A percentile compares a stretch with the other conserved stretches of the same genome.
These are phyloP conservation scores for Leccinum uliginosum DNA, from an alignment of 768 basidiomycete genomes.

Conservation along the genomic window DNA sequence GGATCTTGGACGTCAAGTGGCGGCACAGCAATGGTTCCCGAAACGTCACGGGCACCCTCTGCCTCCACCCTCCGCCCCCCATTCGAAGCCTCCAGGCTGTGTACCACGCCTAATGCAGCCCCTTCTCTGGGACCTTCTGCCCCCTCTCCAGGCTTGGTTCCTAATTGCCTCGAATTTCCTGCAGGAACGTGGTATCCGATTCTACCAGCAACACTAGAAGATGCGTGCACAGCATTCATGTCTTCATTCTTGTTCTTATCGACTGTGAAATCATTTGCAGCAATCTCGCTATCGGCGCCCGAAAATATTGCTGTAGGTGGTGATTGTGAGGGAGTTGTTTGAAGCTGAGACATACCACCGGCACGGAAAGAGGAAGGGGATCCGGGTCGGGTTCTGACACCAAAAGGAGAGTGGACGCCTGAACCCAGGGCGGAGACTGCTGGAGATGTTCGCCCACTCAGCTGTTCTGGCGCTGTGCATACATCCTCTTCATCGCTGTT, in stretches of 20 bases:
- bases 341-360: background rate
- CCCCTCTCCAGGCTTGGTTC: background rate
- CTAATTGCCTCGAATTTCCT: background rate
- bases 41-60: slow-evolving; percentile 21
- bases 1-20: slow-evolving; percentile 14
- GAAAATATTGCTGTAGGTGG: slow-evolving; percentile 9
- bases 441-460: slow-evolving; percentile 25
- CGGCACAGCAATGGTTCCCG: slow-evolving; percentile 19
- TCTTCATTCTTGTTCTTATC: slow-evolving; percentile 6
- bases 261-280: background rate
- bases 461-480: slow-evolving; percentile 20
- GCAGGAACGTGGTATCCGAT: slow-evolving; percentile 1
- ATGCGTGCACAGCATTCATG: background rate
- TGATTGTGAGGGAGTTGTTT: slow-evolving; percentile 2
- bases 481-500: slow-evolving; percentile 25
- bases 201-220: slow-evolving; percentile 4
- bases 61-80: slow-evolving; percentile 16
- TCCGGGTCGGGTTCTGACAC: slow-evolving; percentile 1
- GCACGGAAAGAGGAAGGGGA: slow-evolving; percentile 5
- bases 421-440: slow-evolving; percentile 21
- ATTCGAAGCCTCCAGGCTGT: slow-evolving; percentile 20
- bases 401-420: slow-evolving; percentile 9
- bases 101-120: slow-evolving; percentile 14
- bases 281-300: background rate
- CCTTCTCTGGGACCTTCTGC: slow-evolving; percentile 8